Base-by-base conservation (phyloP, 2,329 filamentous ascomycete species). In the Pestalotiopsis sp. region DNA sequence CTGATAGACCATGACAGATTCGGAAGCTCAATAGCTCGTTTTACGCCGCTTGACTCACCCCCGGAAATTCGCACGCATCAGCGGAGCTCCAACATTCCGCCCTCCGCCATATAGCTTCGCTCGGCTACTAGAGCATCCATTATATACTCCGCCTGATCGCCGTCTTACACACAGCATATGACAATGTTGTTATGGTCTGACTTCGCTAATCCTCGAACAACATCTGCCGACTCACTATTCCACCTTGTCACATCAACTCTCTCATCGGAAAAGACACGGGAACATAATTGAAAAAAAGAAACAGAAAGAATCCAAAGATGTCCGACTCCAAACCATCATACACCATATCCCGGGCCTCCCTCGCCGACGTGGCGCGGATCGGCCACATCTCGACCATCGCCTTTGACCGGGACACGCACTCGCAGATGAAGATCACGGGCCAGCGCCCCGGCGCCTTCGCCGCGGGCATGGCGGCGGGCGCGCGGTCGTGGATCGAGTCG, bases 371-470 rank as follows among this genome's bases (percentile, higher is more conserved):
- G 41, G 71, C 76, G 4, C 68, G 67, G n/a, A 74, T 83, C 69
- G 66, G 77, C 39, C 67, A 71, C 12, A 73, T 80, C 70, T 71
- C 75, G 65, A 71, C 75, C 64, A 73, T 75, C 31, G 76, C 79
- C 59, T 83, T 82, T 62, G 69, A 70, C 59, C 70, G 66, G 67
- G 75, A 74, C 63, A 67, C 70, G 20, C 78, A 82, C 58, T 80
- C 79, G 1, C 72, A 79, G 71, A 74, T 82, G 70, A 80, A 79
- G 68, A 66, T 71, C n/a, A 73, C 72, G 67, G 75, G 76, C 73
- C 75, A 77, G 66, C 73, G 73, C 9, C 69, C 75, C 3, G 75
- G 74, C 61, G 70, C 73, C 12, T 78, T 80, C 14, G 71, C 74
- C 1, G 74, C 73, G 1, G 75, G 71, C 17, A 74, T 73, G 52